Conservation (phyloP, 495 filamentous ascomycete species). For the Podospora didyma region DNA sequence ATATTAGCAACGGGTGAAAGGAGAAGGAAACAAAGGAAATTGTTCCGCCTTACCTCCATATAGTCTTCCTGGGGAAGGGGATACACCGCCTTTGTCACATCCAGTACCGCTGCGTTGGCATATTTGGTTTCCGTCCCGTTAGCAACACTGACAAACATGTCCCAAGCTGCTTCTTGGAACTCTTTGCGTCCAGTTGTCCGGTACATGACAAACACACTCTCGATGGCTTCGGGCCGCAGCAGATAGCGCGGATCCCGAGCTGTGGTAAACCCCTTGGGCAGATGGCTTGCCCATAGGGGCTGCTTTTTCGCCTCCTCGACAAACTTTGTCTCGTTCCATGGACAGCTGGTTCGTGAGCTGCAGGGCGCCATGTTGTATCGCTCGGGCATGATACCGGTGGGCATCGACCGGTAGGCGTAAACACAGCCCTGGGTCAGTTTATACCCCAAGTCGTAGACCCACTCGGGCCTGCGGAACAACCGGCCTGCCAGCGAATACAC, state of each 20-base stretch:
- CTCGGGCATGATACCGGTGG: conserved; percentile 87
- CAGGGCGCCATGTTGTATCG: conserved; percentile 61
- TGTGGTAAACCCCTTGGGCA: conserved; percentile 34
- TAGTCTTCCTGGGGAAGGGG: conserved; percentile 34
- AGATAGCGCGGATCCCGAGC: conserved; percentile 41
- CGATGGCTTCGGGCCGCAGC: conserved; percentile 59
- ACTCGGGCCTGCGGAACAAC: conserved; percentile 61
- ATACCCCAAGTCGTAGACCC: conserved; percentile 63
- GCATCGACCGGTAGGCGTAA: conserved; percentile 73
- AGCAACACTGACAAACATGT: conserved; percentile 65
- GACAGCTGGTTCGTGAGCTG: conserved; percentile 54
- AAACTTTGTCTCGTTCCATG: conserved; percentile 67
- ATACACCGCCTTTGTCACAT: conserved; percentile 43
- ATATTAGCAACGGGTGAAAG: no score
- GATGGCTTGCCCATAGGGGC: conserved; percentile 25
- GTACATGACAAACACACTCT: conserved; percentile 69
- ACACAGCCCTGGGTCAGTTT: conserved; percentile 84
- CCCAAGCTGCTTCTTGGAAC: conserved; percentile 65
- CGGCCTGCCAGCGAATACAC: conserved; percentile 80
- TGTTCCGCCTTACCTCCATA: conserved; percentile 47
- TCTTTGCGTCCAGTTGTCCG: conserved; percentile 63
- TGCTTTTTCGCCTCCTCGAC: conserved; percentile 20
- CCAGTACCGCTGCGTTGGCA: conserved; percentile 59
- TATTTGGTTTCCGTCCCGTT: conserved; percentile 55
- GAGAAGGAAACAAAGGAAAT: no score